Conservation (phyloP, 805 yeast genomes). For the Saturnispora serradocipensis region DNA sequence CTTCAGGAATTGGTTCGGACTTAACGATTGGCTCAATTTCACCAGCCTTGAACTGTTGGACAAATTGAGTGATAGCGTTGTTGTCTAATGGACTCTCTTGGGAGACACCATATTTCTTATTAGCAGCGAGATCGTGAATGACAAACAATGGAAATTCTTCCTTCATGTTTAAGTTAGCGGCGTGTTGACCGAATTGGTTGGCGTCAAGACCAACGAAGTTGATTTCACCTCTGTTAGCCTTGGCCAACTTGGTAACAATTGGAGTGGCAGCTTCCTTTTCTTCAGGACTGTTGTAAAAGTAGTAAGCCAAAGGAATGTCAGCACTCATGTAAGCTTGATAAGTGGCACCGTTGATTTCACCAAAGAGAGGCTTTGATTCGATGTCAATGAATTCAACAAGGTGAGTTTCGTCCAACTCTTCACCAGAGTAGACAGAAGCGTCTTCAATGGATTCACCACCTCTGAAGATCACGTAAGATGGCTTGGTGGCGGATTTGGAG, state of each 20-base stretch:
- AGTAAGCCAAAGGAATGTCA: conserved; percentile 75
- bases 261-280: conserved; percentile 50
- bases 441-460: conserved; percentile 39
- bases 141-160: conserved; percentile 86
- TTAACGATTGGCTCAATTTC: conserved; percentile 64
- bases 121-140: conserved; percentile 60
- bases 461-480: conserved; percentile 39
- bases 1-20: conserved; percentile 79
- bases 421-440: conserved; percentile 35
- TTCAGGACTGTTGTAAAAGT: conserved; percentile 66
- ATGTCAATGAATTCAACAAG: conserved; percentile 41
- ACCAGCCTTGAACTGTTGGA: conserved; percentile 56
- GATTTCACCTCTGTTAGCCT: conserved; percentile 66
- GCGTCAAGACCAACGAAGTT: conserved; percentile 90
- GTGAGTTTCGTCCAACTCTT: conserved; percentile 27
- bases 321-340: conserved; percentile 67
- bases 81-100: conserved; percentile 48
- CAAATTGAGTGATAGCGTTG: conserved; percentile 49
- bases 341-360: conserved; percentile 76
- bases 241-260: conserved; percentile 54
- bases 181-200: conserved; percentile 70
- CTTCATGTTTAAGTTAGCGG: conserved; percentile 73
- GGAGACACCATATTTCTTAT: conserved; percentile 69
- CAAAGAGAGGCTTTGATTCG: conserved; percentile 76
- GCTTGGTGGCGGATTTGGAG: conserved; percentile 26